Conservation (phyloP, 371 early-diverging fungal species). For the Haplosporangium sp. region DNA sequence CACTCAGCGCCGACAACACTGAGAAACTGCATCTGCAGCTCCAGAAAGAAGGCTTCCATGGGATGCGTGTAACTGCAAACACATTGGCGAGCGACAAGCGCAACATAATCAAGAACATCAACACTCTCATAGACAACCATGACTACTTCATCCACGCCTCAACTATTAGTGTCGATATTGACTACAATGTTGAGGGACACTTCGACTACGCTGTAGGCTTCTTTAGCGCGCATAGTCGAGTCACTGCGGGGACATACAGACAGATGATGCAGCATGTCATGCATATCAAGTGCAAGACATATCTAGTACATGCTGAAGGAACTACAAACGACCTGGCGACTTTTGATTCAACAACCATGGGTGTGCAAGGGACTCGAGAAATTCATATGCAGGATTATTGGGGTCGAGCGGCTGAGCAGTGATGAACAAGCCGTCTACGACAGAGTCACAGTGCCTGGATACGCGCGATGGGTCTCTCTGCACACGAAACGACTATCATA, state of each 20-base stretch:
- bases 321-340: constrained; percentile 6
- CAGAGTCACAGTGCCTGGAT: too few species aligned
- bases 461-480: too few species aligned
- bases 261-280: constrained; percentile 18
- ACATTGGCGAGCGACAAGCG: constrained; percentile 1
- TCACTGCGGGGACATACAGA: constrained; percentile 11
- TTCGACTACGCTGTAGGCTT: constrained; percentile 15
- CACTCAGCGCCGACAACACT: constrained; percentile 5
- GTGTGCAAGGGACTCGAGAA: too few species aligned
- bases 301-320: constrained; percentile 8
- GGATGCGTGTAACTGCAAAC: constrained; percentile 10
- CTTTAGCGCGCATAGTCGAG: constrained; percentile 12
- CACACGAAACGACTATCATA: too few species aligned
- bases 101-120: constrained; percentile 12
- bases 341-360: too few species aligned
- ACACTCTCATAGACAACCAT: constrained; percentile 9
- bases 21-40: constrained; percentile 4
- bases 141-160: constrained; percentile 27
- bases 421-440: too few species aligned
- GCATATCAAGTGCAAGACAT: constrained; percentile 8
- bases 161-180: constrained; percentile 19
- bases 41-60: background rate
- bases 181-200: constrained; percentile 11
- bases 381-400: too few species aligned
- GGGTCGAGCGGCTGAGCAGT: too few species aligned